A percentile compares a stretch with the other conserved stretches of the same genome.
Conservation (phyloP, 1,139 yeast species). For the Geotrichum cucujoidarum region DNA sequence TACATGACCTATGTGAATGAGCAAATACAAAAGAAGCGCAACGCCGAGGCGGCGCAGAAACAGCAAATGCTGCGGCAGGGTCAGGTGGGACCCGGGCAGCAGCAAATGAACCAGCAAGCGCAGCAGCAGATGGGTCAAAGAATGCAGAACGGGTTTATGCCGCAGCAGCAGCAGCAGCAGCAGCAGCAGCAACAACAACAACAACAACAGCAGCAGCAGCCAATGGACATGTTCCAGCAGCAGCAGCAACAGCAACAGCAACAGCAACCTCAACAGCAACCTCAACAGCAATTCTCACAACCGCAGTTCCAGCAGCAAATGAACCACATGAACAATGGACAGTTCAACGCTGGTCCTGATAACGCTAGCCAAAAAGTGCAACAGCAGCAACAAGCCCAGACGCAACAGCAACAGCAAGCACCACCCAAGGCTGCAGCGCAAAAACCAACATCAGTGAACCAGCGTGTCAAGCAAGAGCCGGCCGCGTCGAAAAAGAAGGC, state of each 20-base stretch:
- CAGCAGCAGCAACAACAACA: slow-evolving; percentile 17
- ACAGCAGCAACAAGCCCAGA: not conserved
- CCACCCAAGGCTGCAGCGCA: not conserved
- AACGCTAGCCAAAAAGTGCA: not conserved
- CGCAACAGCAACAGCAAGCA: not conserved
- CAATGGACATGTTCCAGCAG: slow-evolving; percentile 10
- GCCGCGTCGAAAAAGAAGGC: not conserved
- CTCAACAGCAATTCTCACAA: not conserved
- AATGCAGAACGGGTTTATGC: not conserved
- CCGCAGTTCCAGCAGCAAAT: not conserved
- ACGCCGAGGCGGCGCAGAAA: not conserved
- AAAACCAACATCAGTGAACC: not conserved
- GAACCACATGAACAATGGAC: not conserved
- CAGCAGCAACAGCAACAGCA: not conserved
- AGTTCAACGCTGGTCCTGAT: not conserved
- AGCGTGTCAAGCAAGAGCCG: not conserved
- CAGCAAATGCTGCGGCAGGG: not conserved
- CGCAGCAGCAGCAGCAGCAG: slow-evolving; percentile 20
- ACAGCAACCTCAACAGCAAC: not conserved
- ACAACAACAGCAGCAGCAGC: slow-evolving; percentile 21
- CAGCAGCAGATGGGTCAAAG: slow-evolving; percentile 4
- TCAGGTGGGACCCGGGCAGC: slow-evolving; percentile 14
- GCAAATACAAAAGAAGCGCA: slow-evolving; percentile 34
- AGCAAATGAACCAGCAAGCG: slow-evolving; percentile 4
- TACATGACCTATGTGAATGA: slow-evolving; percentile 70